A percentile compares a stretch with the other conserved stretches of the same genome.
These are phyloP conservation scores for Dryadomyces sulphureus DNA, from an alignment of 2,329 filamentous ascomycete species.

Conservation along the genomic window DNA sequence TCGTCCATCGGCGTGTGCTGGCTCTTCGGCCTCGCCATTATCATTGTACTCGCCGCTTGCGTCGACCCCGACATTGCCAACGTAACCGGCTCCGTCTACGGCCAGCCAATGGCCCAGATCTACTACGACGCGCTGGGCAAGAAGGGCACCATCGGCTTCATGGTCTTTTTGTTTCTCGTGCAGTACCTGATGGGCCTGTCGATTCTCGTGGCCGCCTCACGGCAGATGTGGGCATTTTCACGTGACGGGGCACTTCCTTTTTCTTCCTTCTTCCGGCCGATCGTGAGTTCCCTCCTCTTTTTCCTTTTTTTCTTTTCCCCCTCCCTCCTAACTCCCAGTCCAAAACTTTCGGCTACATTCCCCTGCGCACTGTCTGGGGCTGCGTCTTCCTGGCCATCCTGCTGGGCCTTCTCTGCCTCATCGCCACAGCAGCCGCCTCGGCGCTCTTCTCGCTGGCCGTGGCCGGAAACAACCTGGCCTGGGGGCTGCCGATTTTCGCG, in stretches of 20 bases:
- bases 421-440: conserved; percentile 39
- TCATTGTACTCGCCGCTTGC: conserved; percentile 41
- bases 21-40: conserved; percentile 40
- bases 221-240: conserved; percentile 49
- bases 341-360: conserved; percentile 39
- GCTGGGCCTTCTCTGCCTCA: conserved; percentile 42
- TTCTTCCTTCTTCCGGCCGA: conserved; percentile 38
- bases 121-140: conserved; percentile 48
- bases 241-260: conserved; percentile 48
- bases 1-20: conserved; percentile 37
- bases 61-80: conserved; percentile 36
- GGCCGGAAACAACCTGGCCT: conserved; percentile 46
- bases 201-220: conserved; percentile 40
- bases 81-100: conserved; percentile 32
- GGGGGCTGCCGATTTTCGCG: conserved; percentile 42
- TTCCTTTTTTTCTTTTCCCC: neutral
- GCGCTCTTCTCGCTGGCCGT: conserved; percentile 45
- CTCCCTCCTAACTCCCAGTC: conserved; percentile 15
- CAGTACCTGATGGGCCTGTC: conserved; percentile 48
- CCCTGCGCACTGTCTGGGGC: conserved; percentile 39
- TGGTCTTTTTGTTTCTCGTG: conserved; percentile 42
- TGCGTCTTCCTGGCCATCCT: conserved; percentile 33
- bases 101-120: conserved; percentile 40
- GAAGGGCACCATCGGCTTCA: conserved; percentile 40
- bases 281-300: conserved; percentile 16